These are phyloP conservation scores for Exsudoporus frostii DNA, from an alignment of 768 basidiomycete genomes.

Conservation along the genomic window DNA sequence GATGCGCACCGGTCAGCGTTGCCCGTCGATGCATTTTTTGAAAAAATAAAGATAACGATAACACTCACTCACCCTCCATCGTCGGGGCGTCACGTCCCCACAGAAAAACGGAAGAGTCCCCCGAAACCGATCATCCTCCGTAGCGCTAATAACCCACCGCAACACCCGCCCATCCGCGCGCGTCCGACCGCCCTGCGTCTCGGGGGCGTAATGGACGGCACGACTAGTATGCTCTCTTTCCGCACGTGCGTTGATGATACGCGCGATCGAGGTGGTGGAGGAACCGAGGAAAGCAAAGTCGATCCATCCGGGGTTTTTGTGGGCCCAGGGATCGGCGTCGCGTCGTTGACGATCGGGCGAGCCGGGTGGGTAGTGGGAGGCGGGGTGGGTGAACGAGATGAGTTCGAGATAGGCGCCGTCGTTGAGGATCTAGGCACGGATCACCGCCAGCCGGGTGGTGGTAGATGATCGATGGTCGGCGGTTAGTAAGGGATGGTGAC, in stretches of 20 bases:
- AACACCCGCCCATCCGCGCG: constrained; percentile 53
- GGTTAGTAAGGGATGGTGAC: not conserved
- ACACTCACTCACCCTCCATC: constrained; percentile 52
- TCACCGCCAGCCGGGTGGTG: not conserved
- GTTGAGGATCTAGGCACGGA: constrained; percentile 16
- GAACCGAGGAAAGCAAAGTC: constrained; percentile 64
- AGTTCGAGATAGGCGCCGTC: constrained; percentile 69
- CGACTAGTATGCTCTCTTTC: too few relatives aligned
- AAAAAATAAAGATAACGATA: not conserved
- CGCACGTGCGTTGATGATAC: constrained; percentile 53
- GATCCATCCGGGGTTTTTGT: constrained; percentile 59
- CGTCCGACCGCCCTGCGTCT: constrained; percentile 52
- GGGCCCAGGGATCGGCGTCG: constrained; percentile 51
- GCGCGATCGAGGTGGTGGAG: constrained; percentile 42
- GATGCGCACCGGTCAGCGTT: not conserved
- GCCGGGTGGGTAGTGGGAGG: constrained; percentile 49
- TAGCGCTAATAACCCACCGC: constrained; percentile 55
- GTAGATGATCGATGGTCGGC: not conserved
- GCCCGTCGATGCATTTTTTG: too few relatives aligned
- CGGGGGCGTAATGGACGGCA: constrained; percentile 43
- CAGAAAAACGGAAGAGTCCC: constrained; percentile 67
- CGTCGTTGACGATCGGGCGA: constrained; percentile 45
- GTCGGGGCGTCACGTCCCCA: constrained; percentile 64
- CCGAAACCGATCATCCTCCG: constrained; percentile 24
- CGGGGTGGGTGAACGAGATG: constrained; percentile 59